Conservation (phyloP, 2,329 filamentous ascomycete species). For the Fusarium zealandicum region DNA sequence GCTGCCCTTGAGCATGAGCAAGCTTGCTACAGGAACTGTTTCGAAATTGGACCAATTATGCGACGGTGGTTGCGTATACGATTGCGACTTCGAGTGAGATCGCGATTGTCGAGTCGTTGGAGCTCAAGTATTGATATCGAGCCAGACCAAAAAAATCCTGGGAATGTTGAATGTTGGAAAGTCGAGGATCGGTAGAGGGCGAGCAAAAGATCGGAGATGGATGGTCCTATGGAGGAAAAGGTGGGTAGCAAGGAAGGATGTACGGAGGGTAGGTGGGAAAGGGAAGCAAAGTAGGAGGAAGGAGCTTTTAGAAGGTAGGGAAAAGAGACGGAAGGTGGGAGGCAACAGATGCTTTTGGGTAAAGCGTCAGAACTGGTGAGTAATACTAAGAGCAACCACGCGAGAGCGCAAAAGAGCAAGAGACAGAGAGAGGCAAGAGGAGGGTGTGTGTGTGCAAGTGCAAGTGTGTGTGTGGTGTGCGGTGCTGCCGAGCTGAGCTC, state of each 20-base stretch:
- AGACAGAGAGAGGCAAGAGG: conserved; percentile 32
- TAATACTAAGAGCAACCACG: conserved; percentile 34
- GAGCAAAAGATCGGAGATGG: conserved; percentile 17
- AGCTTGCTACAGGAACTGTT: conserved; percentile 39
- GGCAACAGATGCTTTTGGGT: conserved; percentile 40
- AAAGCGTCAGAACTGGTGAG: conserved; percentile 37
- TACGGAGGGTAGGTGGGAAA: conserved; percentile 24
- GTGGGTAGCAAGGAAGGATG: conserved; percentile 8
- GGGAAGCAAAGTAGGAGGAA: conserved; percentile 29
- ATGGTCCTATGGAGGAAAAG: conserved; percentile 15
- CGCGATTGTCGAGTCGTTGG: conserved; percentile 9
- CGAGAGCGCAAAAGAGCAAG: conserved; percentile 26
- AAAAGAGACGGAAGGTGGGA: conserved; percentile 40
- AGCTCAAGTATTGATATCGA: conserved; percentile 16
- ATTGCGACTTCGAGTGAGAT: conserved; percentile 30
- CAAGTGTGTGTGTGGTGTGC: conserved; percentile 35
- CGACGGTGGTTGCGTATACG: conserved; percentile 31
- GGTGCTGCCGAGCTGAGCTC: conserved; percentile 36
- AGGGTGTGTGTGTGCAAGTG: conserved; percentile 33
- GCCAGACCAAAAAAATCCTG: not conserved
- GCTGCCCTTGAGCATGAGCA: conserved; percentile 36
- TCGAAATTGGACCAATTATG: conserved; percentile 36
- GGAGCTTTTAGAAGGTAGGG: conserved; percentile 31
- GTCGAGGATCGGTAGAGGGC: conserved; percentile 13
- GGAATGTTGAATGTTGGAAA: conserved; percentile 7